A percentile compares a stretch with the other conserved stretches of the same genome.
Conservation (phyloP, 2,329 filamentous ascomycete species). For the Hypoxylon sp. region DNA sequence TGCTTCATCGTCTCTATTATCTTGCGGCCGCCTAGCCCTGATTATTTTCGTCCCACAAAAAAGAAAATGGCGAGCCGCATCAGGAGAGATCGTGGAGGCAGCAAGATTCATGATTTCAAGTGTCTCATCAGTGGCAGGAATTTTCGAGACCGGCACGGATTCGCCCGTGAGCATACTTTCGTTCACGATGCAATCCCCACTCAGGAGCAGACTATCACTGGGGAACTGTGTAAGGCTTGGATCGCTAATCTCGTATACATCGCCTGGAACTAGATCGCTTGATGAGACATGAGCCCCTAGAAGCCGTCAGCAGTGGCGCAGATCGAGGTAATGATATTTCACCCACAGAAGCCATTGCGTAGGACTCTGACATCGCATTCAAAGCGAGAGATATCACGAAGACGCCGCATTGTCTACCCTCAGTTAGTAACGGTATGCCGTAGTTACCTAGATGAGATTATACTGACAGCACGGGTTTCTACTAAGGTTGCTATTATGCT, state of each 20-base stretch:
- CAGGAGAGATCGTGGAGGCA: constrained; percentile 85
- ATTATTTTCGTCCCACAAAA: constrained; percentile 98
- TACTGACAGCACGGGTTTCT: constrained; percentile 84
- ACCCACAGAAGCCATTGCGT: constrained; percentile 91
- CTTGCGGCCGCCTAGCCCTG: constrained; percentile 88
- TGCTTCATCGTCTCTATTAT: constrained; percentile 87
- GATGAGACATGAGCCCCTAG: constrained; percentile 87
- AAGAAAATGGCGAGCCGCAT: constrained; percentile 88
- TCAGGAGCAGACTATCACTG: constrained; percentile 90
- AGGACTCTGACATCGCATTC: constrained; percentile 96
- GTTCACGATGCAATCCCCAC: constrained; percentile 97
- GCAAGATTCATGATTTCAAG: constrained; percentile 82
- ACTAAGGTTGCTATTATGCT: constrained; percentile 92
- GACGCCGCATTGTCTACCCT: constrained; percentile 83
- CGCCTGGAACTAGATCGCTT: constrained; percentile 90
- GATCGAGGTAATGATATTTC: constrained; percentile 2
- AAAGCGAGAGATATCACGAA: constrained; percentile 93
- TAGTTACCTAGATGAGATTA: background rate
- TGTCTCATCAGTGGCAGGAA: constrained; percentile 84
- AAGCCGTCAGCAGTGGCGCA: constrained; percentile 48
- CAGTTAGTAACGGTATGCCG: constrained; percentile 29
- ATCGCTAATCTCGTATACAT: constrained; percentile 97
- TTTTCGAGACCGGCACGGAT: constrained; percentile 96
- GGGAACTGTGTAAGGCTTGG: constrained; percentile 90
- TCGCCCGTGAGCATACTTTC: constrained; percentile 99